Evolutionary conservation across 768 basidiomycete species (phyloP).

Genomic region (Hypsizygus marmoreus): DNA sequence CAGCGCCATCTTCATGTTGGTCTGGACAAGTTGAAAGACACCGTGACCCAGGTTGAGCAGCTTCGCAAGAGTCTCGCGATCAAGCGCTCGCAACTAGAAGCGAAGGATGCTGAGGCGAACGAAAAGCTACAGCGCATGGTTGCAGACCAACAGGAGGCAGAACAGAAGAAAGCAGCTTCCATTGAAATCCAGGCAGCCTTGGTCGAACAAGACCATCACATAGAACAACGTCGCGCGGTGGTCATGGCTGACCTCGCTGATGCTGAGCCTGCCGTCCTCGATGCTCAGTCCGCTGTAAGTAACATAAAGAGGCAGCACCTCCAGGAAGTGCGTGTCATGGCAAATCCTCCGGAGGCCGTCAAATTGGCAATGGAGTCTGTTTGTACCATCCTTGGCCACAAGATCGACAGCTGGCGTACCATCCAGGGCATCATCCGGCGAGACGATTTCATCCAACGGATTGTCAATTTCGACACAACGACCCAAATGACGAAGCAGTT

Average conservation of each 20-base stretch:
- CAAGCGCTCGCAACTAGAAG: conserved; percentile 89
- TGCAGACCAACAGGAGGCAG: conserved; percentile 96
- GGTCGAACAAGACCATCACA: conserved; percentile 87
- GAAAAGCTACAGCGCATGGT: conserved; percentile 98
- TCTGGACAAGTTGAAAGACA: conserved; percentile 93
- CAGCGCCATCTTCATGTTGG: conserved; percentile 98
- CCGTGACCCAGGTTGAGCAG: conserved; percentile 96
- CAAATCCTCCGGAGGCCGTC: conserved; percentile 96
- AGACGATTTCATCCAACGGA: conserved; percentile 94
- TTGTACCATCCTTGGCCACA: conserved; percentile 93
- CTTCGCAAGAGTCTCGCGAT: conserved; percentile 92
- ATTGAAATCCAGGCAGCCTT: conserved; percentile 94
- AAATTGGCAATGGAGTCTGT: conserved; percentile 99
- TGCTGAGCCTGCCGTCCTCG: conserved; percentile 94
- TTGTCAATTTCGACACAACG: conserved; percentile 93
- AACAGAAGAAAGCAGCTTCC: conserved; percentile 96
- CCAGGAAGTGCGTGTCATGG: conserved; percentile 97
- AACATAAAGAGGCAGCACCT: conserved; percentile 95
- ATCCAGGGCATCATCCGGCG: conserved; percentile 95
- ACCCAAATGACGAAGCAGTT: conserved; percentile 87
- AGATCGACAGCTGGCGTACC: conserved; percentile 95
- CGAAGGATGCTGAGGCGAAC: conserved; percentile 94
- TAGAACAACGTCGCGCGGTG: conserved; percentile 82
- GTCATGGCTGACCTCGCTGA: conserved; percentile 96
- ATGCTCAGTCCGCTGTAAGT: conserved; percentile 94